Percentiles rank a stretch among this genome's conserved stretches.
These are phyloP conservation scores for Pseudopediastrum boryanum DNA, from an alignment of 139 green algal genomes.

Conservation along the genomic window DNA sequence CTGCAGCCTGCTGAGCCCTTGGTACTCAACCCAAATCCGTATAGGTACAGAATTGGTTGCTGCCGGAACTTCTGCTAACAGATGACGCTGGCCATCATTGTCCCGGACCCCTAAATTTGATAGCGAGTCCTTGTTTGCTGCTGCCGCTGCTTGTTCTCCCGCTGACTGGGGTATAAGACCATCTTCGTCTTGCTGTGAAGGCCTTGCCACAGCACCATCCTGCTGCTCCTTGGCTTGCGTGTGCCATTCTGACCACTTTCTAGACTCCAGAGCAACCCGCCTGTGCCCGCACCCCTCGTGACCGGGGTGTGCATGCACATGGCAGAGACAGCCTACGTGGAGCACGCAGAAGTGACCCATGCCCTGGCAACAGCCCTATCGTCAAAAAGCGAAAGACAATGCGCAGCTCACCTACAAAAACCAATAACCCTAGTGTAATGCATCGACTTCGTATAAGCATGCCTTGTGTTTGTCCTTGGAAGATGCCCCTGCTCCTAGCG, in stretches of 20 bases:
- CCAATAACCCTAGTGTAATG: no score
- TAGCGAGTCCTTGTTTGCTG: constrained; percentile 1
- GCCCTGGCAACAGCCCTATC: no score
- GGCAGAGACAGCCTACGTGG: neutral
- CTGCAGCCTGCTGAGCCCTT: constrained; percentile 25
- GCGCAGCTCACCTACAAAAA: no score
- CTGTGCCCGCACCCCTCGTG: constrained; percentile 32
- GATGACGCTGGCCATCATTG: no score
- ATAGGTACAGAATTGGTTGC: constrained; percentile 29
- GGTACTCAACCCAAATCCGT: constrained; percentile 45
- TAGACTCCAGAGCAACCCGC: constrained; percentile 21
- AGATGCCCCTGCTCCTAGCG: no score
- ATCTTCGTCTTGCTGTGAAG: neutral
- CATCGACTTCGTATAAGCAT: no score
- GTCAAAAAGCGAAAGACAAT: no score
- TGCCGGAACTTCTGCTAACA: no score
- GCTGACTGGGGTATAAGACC: no score
- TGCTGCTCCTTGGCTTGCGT: constrained; percentile 22
- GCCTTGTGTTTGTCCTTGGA: no score
- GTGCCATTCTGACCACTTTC: constrained; percentile 25
- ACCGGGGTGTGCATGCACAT: neutral
- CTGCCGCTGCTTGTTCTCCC: neutral
- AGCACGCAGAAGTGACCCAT: neutral
- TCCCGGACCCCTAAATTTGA: no score
- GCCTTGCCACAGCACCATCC: neutral